Evolutionary conservation across 306 rosid species (phyloP), one percentile per base, ranked within the genome.

Genomic region (Pterocarpus santalinus): DNA sequence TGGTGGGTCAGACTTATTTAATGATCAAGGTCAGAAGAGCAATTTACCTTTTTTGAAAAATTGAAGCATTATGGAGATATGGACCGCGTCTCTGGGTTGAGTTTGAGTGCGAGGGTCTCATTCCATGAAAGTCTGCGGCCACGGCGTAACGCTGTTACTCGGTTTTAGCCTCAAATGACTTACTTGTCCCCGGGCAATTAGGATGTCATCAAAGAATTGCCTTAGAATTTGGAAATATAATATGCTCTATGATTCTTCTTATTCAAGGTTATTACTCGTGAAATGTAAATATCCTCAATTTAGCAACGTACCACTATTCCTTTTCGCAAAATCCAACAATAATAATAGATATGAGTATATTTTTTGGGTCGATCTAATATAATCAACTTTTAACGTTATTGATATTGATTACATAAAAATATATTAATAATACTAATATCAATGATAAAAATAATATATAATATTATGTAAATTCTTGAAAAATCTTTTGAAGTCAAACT

Each of bases 71-170:
- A 0, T 43, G 47, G 47, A 9, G 8, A 0, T 12, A 55, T 38
- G 65, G 73, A 76, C 73, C 39, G 30, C n/a, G 39, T 47, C 47
- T 14, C 8, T 4, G 2, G 35, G 69, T 62, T 38, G 53, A 73
- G 78, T 73, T 12, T 53, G 28, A 3, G 14, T 32, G 75, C 33
- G 39, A 52, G 8, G 34, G 64, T 38, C 60, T 4, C 47, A 33
- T 83, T 61, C 70, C 43, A 64, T 12, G 7, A 66, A 79, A 79
- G 81, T 73, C 72, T 36, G 83, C 77, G 51, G 7, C 41, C 65
- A 57, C 44, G 0, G 63, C 36, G 38, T 2, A 46, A 43, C 53
- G 70, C 13, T 22, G 10, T 65, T 8, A 61, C 85, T 80, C 82
- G 76, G 44, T 68, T 83, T 81, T 32, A 1, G 1, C 22, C 0